Conservation (phyloP, 495 filamentous ascomycete species). For the Haplographium delicatum region DNA sequence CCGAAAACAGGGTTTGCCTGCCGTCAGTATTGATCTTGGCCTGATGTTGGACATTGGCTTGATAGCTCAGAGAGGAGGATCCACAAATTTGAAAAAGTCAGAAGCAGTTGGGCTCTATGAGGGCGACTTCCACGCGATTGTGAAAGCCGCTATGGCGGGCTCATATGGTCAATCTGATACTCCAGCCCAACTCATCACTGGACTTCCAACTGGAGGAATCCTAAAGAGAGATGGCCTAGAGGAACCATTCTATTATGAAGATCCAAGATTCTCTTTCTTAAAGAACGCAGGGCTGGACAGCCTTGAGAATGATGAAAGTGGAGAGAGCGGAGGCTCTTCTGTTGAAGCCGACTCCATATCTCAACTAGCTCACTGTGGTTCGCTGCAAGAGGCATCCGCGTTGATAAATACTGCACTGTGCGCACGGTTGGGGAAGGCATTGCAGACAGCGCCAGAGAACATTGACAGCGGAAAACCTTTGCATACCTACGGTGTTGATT, state of each 20-base stretch:
- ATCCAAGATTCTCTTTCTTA: too few species aligned
- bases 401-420: too few species aligned
- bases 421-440: too few species aligned
- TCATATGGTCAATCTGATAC: neutral
- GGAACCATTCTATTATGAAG: too few species aligned
- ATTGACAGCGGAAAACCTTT: slow-evolving; percentile 24
- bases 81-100: neutral
- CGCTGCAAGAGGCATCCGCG: too few species aligned
- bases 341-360: too few species aligned
- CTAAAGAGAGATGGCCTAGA: too few species aligned
- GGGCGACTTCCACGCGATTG: neutral
- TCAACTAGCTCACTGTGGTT: too few species aligned
- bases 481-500: slow-evolving; percentile 29
- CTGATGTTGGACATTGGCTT: neutral
- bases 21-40: neutral
- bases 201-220: neutral
- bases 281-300: too few species aligned
- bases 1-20: neutral
- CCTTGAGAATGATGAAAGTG: too few species aligned
- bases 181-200: neutral
- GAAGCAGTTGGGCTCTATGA: neutral
- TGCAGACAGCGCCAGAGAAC: too few species aligned
- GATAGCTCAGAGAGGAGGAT: neutral
- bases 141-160: neutral
- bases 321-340: too few species aligned